Base-by-base conservation (phyloP, 2,329 filamentous ascomycete species). In the Orbilia oligospora region DNA sequence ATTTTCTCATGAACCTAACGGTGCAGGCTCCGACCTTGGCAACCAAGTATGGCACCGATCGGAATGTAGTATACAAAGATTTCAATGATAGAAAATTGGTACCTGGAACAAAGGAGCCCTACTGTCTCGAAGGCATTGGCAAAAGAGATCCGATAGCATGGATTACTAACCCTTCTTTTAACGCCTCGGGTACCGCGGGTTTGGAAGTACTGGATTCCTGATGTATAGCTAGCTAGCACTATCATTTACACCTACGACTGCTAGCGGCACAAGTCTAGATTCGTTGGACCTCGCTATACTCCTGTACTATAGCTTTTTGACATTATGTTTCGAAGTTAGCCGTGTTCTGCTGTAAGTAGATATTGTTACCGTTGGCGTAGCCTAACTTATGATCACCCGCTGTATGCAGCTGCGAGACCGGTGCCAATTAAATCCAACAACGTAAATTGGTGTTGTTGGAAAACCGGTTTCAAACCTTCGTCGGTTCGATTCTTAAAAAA, bases 381-480 rank as follows among this genome's bases (percentile, higher is more conserved):
- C n/a, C n/a, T n/a, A n/a, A n/a, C n/a, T n/a, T n/a, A n/a, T n/a
- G n/a, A n/a, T n/a, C n/a, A n/a, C n/a, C n/a, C n/a, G n/a, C n/a
- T n/a, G n/a, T n/a, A n/a, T n/a, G 36, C 8, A 38, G 36, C 36
- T 38, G 8, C 36, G 36, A 38, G 27, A 30, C 6, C 27, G 27
- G 8, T 18, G 16, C 27, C 30, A 20, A 56, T 36, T 20, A n/a
- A n/a, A n/a, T n/a, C 36, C 56, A 64, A 71, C 68, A 65, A 38
- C 51, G 12, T 61, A 65, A 56, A 46, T 27, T 6, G 36, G 55
- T 27, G 44, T 58, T 36, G 58, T 38, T 14, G 9, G 22, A 58
- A 69, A 48, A 68, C 53, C 33, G 30, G 38, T 61, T 70, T 70
- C 41, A 51, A 70, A 58, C 24, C 66, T 70, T 67, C 24, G 12